Percentiles rank a stretch among this genome's conserved stretches.
phyloP scores from a whole-genome alignment of 768 basidiomycete genomes.

The Mycena chlorophos region DNA sequence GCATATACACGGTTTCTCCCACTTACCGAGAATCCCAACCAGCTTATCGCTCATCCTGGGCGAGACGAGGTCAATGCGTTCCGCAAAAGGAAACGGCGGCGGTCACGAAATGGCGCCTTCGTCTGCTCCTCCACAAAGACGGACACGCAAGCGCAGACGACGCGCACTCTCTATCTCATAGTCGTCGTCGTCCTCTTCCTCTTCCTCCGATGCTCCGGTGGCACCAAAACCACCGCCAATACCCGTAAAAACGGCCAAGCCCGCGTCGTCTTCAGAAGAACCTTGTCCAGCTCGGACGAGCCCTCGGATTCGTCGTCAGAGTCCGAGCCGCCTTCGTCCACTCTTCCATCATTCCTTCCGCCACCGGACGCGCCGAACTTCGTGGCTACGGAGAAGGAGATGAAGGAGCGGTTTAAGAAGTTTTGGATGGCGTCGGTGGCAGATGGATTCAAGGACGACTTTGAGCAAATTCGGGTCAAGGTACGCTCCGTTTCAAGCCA shows the following conservation, averaged over 20 bases:
- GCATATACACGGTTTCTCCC: no score
- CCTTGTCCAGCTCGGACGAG: constrained; percentile 10
- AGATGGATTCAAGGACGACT: constrained; percentile 79
- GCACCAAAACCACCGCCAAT: constrained; percentile 7
- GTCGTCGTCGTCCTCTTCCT: constrained; percentile 24
- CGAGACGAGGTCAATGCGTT: constrained; percentile 3
- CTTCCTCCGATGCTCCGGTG: constrained; percentile 17
- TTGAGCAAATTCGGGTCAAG: constrained; percentile 74
- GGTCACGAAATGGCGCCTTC: constrained; percentile 32
- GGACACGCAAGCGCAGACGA: constrained; percentile 56
- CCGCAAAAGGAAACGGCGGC: no score
- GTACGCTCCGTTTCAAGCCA: constrained; percentile 38
- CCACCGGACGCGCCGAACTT: constrained; percentile 21
- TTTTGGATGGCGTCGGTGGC: constrained; percentile 88
- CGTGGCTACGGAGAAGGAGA: constrained; percentile 44
- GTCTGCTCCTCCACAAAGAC: constrained; percentile 39
- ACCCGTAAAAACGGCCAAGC: constrained; percentile 4
- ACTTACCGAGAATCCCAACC: constrained; percentile 55
- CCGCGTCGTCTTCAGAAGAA: no score
- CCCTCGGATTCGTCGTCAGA: constrained; percentile 27
- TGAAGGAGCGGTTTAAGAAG: constrained; percentile 72
- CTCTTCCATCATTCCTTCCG: constrained; percentile 62
- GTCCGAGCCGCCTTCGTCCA: constrained; percentile 38
- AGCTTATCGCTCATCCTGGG: constrained; percentile 44
- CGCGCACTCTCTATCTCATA: constrained; percentile 49